Evolutionary conservation across 257 asterid genomes (phyloP).

Genomic region (Petunia secreta): DNA sequence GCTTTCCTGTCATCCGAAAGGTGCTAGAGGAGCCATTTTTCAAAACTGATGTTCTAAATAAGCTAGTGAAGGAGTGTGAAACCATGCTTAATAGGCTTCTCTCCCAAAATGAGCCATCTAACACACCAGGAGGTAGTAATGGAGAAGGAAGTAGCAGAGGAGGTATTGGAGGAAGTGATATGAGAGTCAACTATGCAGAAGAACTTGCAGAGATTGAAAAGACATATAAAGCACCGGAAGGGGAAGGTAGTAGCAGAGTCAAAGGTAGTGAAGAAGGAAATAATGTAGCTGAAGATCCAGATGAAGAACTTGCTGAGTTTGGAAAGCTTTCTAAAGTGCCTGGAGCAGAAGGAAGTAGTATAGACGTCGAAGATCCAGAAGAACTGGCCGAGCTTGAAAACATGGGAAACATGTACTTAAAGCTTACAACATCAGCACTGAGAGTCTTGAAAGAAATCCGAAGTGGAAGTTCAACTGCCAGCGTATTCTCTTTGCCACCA

Average conservation of each 20-base stretch:
- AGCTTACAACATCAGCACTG: constrained; percentile 61
- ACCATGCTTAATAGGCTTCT: constrained; percentile 54
- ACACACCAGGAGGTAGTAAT: background rate
- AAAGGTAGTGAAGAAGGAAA: constrained; percentile 45
- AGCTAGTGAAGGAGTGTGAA: constrained; percentile 72
- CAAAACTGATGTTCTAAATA: constrained; percentile 37
- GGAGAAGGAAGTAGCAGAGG: background rate
- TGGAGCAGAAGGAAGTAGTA: constrained; percentile 31
- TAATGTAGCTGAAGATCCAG: background rate
- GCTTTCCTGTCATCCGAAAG: constrained; percentile 30
- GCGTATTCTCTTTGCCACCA: constrained; percentile 71
- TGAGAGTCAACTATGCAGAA: background rate
- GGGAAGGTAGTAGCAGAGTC: constrained; percentile 31
- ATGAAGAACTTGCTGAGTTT: background rate
- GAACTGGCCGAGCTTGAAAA: constrained; percentile 55
- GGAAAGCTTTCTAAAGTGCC: background rate
- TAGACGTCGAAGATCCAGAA: constrained; percentile 40
- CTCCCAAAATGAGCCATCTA: constrained; percentile 37
- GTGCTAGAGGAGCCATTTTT: constrained; percentile 30
- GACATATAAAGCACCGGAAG: background rate
- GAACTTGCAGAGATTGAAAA: background rate
- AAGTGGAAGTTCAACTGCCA: constrained; percentile 66
- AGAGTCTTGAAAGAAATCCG: constrained; percentile 60
- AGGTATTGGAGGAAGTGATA: no score
- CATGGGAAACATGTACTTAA: constrained; percentile 65